Base-by-base conservation (phyloP, 208 protist species). In the Acanthamoeba royreba region DNA sequence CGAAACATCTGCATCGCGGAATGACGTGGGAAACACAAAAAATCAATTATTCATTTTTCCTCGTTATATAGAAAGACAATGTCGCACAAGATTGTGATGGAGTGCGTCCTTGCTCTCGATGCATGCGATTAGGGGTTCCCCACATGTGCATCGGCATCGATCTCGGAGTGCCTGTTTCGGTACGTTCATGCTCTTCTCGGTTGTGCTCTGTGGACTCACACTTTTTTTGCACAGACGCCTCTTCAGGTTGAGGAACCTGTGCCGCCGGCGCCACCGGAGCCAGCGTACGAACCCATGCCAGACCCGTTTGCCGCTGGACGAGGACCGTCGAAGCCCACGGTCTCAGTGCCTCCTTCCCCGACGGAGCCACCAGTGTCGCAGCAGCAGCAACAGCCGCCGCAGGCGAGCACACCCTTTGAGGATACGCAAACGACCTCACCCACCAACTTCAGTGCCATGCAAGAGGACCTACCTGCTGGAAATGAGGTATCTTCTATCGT, bases 71-170 rank as follows among this genome's bases (percentile, higher is more conserved):
- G 81, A 89, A 89, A 89, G 81, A 89, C 45, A 89, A 89, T 9
- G 40, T 63, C 22, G 81, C 81, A 35, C 31, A 69, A 9, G 8
- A 15, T 22, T 89, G 81, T 25, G 81, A 89, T 66, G 81, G 81
- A 2, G 53, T 69, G 33, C 42, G 81, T 0, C 81, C 81, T 5
- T 89, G 81, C 31, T 55, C 81, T 3, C 42, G 81, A 17, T 89
- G 81, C 25, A 35, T 89, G 25, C 81, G 81, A 7, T 38, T 89
- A 25, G 81, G 81, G 4, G 81, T 89, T 11, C 81, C 81, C 11
- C 81, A 89, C 45, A 89, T 89, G 81, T 89, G 81, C 53, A 63
- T 89, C 4, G 81, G 81, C 31, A 89, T 89, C 28, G 81, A 89
- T 89, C 81, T 89, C 35, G 81, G 81, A 0, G n/a, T n/a, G n/a